Conservation (phyloP, 2,329 filamentous ascomycete species). For the Colletotrichum navitas region DNA sequence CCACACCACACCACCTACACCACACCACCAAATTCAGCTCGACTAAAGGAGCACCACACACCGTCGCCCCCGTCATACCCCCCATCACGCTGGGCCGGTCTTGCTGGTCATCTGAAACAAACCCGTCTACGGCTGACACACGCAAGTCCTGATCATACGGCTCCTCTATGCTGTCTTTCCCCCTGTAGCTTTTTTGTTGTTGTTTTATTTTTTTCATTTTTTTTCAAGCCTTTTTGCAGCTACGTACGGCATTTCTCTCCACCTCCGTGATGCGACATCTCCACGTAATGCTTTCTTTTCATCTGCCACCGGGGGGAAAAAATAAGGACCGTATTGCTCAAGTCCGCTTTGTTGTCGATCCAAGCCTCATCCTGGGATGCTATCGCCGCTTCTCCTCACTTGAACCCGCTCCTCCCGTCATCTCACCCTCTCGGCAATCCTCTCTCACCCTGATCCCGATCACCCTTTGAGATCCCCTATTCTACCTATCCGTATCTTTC, state of each 20-base stretch:
- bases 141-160: slow-evolving; percentile 23
- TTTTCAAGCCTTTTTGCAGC: background rate
- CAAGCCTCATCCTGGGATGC: background rate
- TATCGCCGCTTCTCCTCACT: background rate
- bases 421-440: background rate
- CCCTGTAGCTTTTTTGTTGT: background rate
- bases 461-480: slow-evolving; percentile 7
- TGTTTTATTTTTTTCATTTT: background rate
- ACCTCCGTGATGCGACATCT: background rate
- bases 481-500: background rate
- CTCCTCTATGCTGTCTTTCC: slow-evolving; percentile 2
- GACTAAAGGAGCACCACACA: background rate
- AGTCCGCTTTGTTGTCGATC: background rate
- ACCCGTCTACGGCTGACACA: slow-evolving; percentile 38
- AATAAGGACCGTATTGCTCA: background rate
- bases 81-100: slow-evolving; percentile 28
- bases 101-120: slow-evolving; percentile 42
- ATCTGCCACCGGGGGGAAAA: background rate
- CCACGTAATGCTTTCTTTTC: slow-evolving; percentile 7
- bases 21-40: background rate
- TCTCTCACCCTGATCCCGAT: slow-evolving; percentile 24
- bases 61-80: slow-evolving; percentile 17
- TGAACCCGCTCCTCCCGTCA: slow-evolving; percentile 17
- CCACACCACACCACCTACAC: slow-evolving; percentile 12
- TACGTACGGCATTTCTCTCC: background rate